A percentile compares a stretch with the other conserved stretches of the same genome.
These are phyloP conservation scores for Turritis glabra DNA, from an alignment of 345 rosid genomes.

Conservation along the genomic window DNA sequence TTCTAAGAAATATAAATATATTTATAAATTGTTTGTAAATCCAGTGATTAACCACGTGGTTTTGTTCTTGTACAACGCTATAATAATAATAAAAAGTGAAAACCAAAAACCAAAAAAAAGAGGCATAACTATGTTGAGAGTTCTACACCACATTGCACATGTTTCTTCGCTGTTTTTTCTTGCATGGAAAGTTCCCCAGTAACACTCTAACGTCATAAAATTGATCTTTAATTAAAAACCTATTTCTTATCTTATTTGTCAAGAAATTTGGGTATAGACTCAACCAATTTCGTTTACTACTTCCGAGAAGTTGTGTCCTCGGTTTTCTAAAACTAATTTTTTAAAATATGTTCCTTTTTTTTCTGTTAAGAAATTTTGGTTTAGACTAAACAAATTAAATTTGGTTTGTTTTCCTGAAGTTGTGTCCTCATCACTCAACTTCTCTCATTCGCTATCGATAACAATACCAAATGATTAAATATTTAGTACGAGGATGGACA, in stretches of 20 bases:
- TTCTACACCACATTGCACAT: not conserved
- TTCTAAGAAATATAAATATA: not conserved
- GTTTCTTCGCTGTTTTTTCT: slow-evolving; percentile 20
- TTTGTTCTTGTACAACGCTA: not conserved
- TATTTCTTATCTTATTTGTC: not conserved
- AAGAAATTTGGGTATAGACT: not conserved
- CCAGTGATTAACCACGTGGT: not conserved
- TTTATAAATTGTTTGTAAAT: not conserved
- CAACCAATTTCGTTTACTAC: not conserved
- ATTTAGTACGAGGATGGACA: too few relatives aligned
- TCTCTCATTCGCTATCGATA: too few relatives aligned
- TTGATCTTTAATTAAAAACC: not conserved
- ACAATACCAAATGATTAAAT: too few relatives aligned
- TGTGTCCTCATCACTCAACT: too few relatives aligned
- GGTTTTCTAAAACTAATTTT: not conserved
- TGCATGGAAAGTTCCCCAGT: slow-evolving; percentile 10
- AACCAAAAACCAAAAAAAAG: not conserved
- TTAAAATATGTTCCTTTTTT: too few relatives aligned
- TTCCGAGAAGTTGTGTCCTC: not conserved
- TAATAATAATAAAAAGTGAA: not conserved
- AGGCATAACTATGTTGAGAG: not conserved
- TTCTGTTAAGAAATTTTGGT: not conserved
- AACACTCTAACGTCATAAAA: not conserved
- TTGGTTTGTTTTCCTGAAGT: too few relatives aligned
- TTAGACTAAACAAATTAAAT: not conserved